Evolutionary conservation across 257 asterid genomes (phyloP), one percentile per base, ranked within the genome.

Genomic region (Striga asiatica): DNA sequence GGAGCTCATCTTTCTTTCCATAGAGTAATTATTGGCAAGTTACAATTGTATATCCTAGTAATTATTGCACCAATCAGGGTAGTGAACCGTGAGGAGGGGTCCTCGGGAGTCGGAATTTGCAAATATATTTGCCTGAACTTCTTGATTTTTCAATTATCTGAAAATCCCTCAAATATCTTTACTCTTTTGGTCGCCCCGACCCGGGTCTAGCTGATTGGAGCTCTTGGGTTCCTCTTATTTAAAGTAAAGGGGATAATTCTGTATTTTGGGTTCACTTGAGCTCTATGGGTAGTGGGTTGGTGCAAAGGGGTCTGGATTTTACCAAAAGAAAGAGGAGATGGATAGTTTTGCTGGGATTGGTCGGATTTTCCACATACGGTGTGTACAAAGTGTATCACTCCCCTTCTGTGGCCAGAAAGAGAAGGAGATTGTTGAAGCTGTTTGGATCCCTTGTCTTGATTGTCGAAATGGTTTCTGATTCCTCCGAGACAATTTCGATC

Each of bases 301-400:
- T 74, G 52, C 71, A 66, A 60, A 75, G 66, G 70, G 82, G 86
- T 51, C 63, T 76, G 63, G 77, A 74, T 62, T 72, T 68, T 55
- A 65, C 78, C 39, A 68, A 49, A 6, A 84, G 74, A 75, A 88
- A 76, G 83, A 92, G 54, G 74, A 92, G 68, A 69, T 92, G 88
- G 95, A 64, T 92, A 45, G 55, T 84, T 56, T 37, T 71, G 23
- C 43, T 82, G 56, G 97, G 97, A 14, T 70, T 84, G 60, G 23
- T 75, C 53, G 99, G 97, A 3, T 58, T 81, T 45, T 88, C 99
- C 4, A 71, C 91, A 61, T 92, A 84, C 65, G 89, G 99, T 34
- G 79, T 53, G 32, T 92, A 92, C 60, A 82, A 66, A 65, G 77
- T 76, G 50, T 82, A 79, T 71, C 71, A 82, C 68, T 59, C 66